Evolutionary conservation across 202 grass and related monocot species (phyloP), one percentile per base, ranked within the genome.

Genomic region (Panicum virgatum): DNA sequence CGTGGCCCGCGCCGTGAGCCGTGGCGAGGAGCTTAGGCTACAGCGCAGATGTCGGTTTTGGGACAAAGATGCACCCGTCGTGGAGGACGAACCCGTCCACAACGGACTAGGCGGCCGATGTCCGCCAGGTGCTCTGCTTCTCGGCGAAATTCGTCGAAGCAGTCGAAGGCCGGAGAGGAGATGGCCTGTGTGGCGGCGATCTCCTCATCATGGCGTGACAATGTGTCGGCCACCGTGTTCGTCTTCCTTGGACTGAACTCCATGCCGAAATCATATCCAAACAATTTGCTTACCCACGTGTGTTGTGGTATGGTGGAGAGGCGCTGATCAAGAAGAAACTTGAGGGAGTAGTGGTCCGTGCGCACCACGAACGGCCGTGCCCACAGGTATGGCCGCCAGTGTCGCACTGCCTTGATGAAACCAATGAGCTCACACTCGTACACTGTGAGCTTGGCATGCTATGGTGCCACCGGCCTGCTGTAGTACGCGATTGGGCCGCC

Each of bases 121-220:
- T 52, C 19, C 2, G 8, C 7, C 7, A 45, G 2, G 12, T 45
- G 43, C 32, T 34, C 43, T 0, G 43, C 43, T 3, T 53, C 51
- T 0, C 20, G 19, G 51, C 51, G 60, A 2, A 62, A 16, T 1
- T 30, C 60, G 29, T 29, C 4, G 29, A 15, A 34, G 29, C 34
- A 27, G 13, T 30, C 12, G 6, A 62, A 62, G 2, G 9, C 5
- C 0, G 12, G 29, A 1, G 12, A 16, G 0, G 29, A 62, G 0
- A 30, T 0, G 0, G 13, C 25, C 12, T 0, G 29, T 2, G 29
- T 1, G 0, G 27, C 4, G 2, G 0, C 9, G 2, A 7, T 12
- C 5, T 62, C 60, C 5, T 30, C 29, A 3, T 62, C 60, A 2
- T 12, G 29, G 8, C 60, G 11, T 1, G 60, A 62, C 7, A 53